These are phyloP conservation scores for Yarrowia osloensis DNA, from an alignment of 805 yeast genomes.

Conservation along the genomic window DNA sequence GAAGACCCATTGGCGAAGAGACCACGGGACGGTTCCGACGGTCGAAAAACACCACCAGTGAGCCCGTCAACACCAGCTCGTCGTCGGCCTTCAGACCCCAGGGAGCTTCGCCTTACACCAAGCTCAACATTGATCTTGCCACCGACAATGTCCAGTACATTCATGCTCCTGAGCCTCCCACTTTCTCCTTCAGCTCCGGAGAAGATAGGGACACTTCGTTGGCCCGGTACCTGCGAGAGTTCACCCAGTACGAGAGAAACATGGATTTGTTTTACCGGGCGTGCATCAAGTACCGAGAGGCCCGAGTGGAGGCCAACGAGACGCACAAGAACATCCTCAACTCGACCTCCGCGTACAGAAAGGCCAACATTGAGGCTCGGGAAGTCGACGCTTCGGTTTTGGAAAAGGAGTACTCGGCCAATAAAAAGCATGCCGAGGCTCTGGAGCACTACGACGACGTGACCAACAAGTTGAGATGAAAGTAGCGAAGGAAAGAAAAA, in stretches of 20 bases:
- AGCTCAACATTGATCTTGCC: slow-evolving; percentile 14
- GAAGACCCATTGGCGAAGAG: slow-evolving; percentile 3
- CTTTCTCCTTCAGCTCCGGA: background rate
- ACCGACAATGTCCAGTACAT: background rate
- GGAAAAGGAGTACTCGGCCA: slow-evolving; percentile 10
- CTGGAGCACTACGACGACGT: background rate
- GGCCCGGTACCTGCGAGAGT: slow-evolving; percentile 4
- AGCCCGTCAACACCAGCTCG: slow-evolving; percentile 13
- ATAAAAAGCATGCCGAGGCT: background rate
- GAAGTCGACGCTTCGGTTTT: background rate
- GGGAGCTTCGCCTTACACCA: background rate
- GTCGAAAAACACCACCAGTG: background rate
- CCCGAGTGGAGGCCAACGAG: background rate
- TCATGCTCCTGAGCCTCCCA: background rate
- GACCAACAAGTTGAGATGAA: background rate
- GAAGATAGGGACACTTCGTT: background rate
- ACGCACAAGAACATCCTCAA: background rate
- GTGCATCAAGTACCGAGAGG: background rate
- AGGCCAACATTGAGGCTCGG: background rate
- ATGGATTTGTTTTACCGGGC: background rate
- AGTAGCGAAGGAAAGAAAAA: background rate
- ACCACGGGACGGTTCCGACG: background rate
- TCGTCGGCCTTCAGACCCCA: background rate
- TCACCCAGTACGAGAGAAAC: background rate
- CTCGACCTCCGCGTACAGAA: background rate